Conservation (phyloP, 176 grass and related monocot species). For the Poa pratensis region DNA sequence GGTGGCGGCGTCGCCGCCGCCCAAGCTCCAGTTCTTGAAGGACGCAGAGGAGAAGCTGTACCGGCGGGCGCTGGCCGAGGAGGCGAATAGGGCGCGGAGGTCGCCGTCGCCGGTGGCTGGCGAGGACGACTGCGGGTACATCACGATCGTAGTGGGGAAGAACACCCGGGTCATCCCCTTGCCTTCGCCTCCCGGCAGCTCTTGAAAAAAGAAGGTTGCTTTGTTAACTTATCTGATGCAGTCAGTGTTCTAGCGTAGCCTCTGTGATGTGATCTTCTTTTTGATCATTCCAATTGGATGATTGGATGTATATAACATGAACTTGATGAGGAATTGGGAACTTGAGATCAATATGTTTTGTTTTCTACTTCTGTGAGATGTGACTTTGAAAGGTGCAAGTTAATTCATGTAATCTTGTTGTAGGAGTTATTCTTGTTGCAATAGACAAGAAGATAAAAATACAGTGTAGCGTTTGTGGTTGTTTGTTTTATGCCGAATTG, state of each 20-base stretch:
- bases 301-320: slow-evolving; percentile 61
- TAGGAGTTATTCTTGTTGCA: background rate
- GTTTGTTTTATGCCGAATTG: background rate
- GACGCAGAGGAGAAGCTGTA: slow-evolving; percentile 96
- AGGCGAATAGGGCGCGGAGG: slow-evolving; percentile 51
- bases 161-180: slow-evolving; percentile 48
- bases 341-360: slow-evolving; percentile 3
- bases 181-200: slow-evolving; percentile 35
- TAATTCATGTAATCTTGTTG: background rate
- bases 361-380: background rate
- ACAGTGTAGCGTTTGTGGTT: background rate
- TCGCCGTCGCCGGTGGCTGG: slow-evolving; percentile 41
- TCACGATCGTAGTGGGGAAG: slow-evolving; percentile 61
- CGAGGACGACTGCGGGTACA: slow-evolving; percentile 60
- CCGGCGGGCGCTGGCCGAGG: slow-evolving; percentile 61
- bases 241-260: slow-evolving; percentile 47
- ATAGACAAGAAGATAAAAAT: background rate
- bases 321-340: slow-evolving; percentile 34
- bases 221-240: slow-evolving; percentile 41
- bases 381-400: slow-evolving; percentile 3
- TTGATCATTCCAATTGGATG: slow-evolving; percentile 46
- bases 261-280: slow-evolving; percentile 38
- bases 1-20: slow-evolving; percentile 59
- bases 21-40: slow-evolving; percentile 88
- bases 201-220: background rate